Evolutionary conservation across 225 moss, liverwort and hornwort species (phyloP).

Genomic region (Climacium dendroides): DNA sequence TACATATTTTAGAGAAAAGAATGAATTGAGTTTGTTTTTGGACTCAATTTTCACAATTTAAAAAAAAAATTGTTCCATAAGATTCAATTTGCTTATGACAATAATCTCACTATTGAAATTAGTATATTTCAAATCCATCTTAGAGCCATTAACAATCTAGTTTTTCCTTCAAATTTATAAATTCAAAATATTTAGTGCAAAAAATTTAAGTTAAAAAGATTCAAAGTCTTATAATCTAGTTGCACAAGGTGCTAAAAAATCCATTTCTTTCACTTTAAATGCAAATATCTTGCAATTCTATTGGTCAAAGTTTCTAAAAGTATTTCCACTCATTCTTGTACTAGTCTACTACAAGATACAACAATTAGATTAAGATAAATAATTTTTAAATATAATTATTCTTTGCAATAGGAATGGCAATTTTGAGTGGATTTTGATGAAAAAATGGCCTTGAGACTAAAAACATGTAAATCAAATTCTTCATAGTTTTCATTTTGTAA

Average conservation of each 20-base stretch:
- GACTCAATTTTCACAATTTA: neutral
- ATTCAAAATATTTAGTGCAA: neutral
- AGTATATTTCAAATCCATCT: neutral
- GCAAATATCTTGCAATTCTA: neutral
- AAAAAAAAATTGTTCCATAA: too few relatives aligned
- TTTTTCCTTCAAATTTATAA: too few relatives aligned
- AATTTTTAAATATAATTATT: neutral
- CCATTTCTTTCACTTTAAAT: too few relatives aligned
- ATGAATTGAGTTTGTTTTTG: accelerated
- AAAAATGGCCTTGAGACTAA: neutral
- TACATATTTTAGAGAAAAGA: too few relatives aligned
- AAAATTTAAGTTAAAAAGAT: neutral
- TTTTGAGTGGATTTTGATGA: neutral
- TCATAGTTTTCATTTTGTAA: neutral
- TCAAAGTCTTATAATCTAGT: neutral
- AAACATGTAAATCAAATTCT: neutral
- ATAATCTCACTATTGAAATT: neutral
- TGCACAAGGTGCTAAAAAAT: neutral
- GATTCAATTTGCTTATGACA: accelerated
- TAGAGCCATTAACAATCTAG: too few relatives aligned
- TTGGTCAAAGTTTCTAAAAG: neutral
- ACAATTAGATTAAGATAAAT: neutral
- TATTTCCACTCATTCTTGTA: neutral
- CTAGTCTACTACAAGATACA: neutral
- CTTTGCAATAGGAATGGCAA: neutral